Evolutionary conservation across 345 rosid genomes (phyloP), one percentile per base, ranked within the genome.

Genomic region (Sapria himalayana): DNA sequence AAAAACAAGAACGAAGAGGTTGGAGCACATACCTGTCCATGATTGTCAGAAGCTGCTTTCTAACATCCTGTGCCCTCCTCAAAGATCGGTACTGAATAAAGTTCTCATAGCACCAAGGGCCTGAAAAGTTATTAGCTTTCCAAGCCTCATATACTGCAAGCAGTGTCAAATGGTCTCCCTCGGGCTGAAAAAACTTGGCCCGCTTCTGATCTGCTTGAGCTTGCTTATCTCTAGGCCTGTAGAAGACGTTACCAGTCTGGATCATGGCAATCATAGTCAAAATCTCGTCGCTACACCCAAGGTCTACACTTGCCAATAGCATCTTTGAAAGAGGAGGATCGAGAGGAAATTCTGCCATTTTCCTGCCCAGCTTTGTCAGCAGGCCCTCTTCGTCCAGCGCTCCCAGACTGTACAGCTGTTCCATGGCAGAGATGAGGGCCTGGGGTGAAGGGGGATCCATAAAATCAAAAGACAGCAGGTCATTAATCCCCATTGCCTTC

Each of bases 401-500:
- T 52, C 97, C 97, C 21, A 86, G 50, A 40, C 85, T 68, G 47
- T 75, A 81, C 33, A 86, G 62, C 55, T 75, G 85, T 58, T 78
- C 94, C 92, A 78, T 73, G 37, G 97, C 92, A 52, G 97, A 81
- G 24, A 73, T 70, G 37, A 86, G 70, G 15, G 94, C 80, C 41
- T 78, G 89, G 5, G 78, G 69, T 5, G 81, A 68, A 39, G 81
- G 86, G 0, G 76, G 73, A 52, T 76, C 81, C 81, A 76, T 73
- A 56, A 76, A 76, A 59, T 73, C 86, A 61, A 70, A 73, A 32
- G 78, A 76, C n/a, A 70, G 51, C 4, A 73, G 66, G 39, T 81
- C 96, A 51, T 73, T 81, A 20, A 85, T 78, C 16, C 96, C 96
- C 86, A 85, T 85, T 12, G 89, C 94, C 71, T 78, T 81, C 97